Conservation (phyloP, 441 rosid species). For the Populus tomentosa region DNA sequence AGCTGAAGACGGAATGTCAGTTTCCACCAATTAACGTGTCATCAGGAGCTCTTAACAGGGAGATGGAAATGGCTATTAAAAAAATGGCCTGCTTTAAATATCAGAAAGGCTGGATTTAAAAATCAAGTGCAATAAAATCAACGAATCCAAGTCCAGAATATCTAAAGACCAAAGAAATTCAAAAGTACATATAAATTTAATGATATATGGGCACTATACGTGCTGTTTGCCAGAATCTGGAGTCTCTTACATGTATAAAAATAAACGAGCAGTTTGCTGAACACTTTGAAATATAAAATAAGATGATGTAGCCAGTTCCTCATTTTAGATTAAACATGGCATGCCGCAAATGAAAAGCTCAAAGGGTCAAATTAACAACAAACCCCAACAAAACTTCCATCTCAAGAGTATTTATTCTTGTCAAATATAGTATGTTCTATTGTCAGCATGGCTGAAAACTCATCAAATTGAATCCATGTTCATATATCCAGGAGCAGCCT, state of each 20-base stretch:
- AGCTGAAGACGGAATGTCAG: neutral
- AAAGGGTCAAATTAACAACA: constrained; percentile 9
- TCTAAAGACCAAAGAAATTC: neutral
- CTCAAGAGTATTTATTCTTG: constrained; percentile 22
- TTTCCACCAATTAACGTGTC: neutral
- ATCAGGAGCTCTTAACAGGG: neutral
- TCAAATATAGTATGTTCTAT: constrained; percentile 5
- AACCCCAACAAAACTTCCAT: constrained; percentile 29
- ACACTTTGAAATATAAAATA: neutral
- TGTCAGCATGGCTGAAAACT: constrained; percentile 13
- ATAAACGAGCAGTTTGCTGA: neutral
- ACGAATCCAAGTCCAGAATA: neutral
- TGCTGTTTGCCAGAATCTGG: neutral
- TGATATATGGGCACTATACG: neutral
- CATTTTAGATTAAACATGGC: constrained; percentile 13
- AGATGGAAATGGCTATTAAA: too few relatives aligned
- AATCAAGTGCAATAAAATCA: too few relatives aligned
- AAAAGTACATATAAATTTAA: too few relatives aligned
- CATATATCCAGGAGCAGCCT: constrained; percentile 85
- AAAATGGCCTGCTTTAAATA: too few relatives aligned
- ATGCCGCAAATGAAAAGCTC: constrained; percentile 32
- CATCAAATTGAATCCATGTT: constrained; percentile 19
- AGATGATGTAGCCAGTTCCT: constrained; percentile 12
- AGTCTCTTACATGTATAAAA: neutral
- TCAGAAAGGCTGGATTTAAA: neutral